A percentile compares a stretch with the other conserved stretches of the same genome.
These are phyloP conservation scores for Tolypocladium amazonense DNA, from an alignment of 2,329 filamentous ascomycete species.

Conservation along the genomic window DNA sequence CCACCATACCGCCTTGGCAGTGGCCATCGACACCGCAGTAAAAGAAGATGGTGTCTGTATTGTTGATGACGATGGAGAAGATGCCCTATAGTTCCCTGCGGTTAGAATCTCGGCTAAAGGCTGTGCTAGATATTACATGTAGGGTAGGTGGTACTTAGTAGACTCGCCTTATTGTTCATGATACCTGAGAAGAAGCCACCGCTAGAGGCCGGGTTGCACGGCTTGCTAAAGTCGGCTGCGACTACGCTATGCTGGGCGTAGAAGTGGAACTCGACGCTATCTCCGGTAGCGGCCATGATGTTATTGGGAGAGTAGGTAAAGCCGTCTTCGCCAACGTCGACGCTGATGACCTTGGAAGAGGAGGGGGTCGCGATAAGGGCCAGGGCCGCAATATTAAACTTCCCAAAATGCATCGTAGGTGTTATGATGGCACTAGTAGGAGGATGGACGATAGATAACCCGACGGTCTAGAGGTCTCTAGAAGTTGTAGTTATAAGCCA, in stretches of 20 bases:
- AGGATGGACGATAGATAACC: not conserved
- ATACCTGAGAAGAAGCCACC: constrained; percentile 9
- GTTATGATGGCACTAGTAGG: not conserved
- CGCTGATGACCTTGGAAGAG: constrained; percentile 12
- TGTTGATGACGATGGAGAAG: constrained; percentile 15
- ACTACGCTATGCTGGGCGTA: constrained; percentile 39
- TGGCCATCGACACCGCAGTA: constrained; percentile 15
- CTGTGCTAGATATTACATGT: not conserved
- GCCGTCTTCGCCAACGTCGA: constrained; percentile 31
- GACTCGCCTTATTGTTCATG: not conserved
- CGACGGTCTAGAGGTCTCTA: not conserved
- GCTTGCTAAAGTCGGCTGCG: constrained; percentile 33
- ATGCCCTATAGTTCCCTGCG: not conserved
- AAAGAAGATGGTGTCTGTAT: constrained; percentile 17
- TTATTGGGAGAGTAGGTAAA: constrained; percentile 32
- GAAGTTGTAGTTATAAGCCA: not conserved
- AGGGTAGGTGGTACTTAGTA: no score
- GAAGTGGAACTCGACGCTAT: constrained; percentile 44
- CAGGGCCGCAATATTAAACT: not conserved
- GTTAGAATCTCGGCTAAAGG: not conserved
- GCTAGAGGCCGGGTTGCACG: constrained; percentile 27
- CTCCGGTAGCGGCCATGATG: constrained; percentile 31
- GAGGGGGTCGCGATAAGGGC: not conserved
- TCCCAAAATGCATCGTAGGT: not conserved
- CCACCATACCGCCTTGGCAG: constrained; percentile 18